Evolutionary conservation across 192 early-diverging fungal genomes (phyloP).

Genomic region (Dimargaris verticillata): DNA sequence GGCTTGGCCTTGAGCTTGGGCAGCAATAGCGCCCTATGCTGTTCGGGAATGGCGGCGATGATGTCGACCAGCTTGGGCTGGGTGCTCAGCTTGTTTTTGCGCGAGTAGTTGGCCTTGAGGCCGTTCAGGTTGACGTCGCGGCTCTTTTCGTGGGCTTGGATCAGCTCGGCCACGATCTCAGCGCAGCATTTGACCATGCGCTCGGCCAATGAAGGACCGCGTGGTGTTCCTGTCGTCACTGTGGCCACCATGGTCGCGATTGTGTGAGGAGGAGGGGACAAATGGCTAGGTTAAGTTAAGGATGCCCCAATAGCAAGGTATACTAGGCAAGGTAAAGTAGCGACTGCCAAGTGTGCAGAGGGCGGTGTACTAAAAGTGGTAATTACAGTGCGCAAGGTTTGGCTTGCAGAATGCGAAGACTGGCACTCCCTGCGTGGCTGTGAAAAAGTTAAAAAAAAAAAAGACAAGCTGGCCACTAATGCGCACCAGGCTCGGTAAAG

Average conservation of each 20-base stretch:
- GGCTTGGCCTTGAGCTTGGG: constrained; percentile 89
- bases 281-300: too few relatives aligned
- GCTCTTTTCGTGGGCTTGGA: constrained; percentile 42
- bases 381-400: too few relatives aligned
- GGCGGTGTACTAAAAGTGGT: too few relatives aligned
- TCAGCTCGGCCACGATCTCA: constrained; percentile 83
- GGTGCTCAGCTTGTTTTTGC: constrained; percentile 53
- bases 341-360: too few relatives aligned
- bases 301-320: too few relatives aligned
- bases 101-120: constrained; percentile 57
- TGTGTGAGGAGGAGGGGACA: too few relatives aligned
- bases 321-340: too few relatives aligned
- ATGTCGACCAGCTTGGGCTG: constrained; percentile 95
- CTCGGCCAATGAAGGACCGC: constrained; percentile 29
- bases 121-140: constrained; percentile 80
- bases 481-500: too few relatives aligned
- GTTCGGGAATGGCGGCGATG: constrained; percentile 93
- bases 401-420: too few relatives aligned
- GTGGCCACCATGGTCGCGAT: background rate
- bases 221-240: background rate
- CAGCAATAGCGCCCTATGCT: constrained; percentile 66
- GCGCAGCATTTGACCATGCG: constrained; percentile 69
- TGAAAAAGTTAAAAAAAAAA: too few relatives aligned
- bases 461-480: too few relatives aligned
- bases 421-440: too few relatives aligned